These are phyloP conservation scores for Boechera divaricarpa DNA, from an alignment of 345 rosid species.

Conservation along the genomic window DNA sequence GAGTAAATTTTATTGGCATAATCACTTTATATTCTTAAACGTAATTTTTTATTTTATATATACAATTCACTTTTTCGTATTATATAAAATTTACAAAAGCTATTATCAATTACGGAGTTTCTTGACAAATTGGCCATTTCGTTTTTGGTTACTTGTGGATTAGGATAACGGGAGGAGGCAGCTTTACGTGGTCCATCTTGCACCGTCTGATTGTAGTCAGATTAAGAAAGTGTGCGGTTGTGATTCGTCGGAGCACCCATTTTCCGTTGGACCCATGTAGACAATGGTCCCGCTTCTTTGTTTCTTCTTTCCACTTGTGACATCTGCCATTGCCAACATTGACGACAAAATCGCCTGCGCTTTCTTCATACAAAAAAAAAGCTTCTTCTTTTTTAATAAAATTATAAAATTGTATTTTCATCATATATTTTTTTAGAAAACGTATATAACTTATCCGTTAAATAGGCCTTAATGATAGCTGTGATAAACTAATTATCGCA, in stretches of 20 bases:
- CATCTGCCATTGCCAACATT: slow-evolving; percentile 38
- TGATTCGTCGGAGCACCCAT: slow-evolving; percentile 30
- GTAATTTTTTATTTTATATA: no score
- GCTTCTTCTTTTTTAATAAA: no score
- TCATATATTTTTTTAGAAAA: background rate
- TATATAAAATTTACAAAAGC: no score
- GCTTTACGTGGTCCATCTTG: slow-evolving; percentile 39
- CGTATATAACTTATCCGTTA: no score
- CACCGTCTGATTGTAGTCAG: slow-evolving; percentile 30
- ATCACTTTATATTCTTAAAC: no score
- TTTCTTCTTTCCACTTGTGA: slow-evolving; percentile 48
- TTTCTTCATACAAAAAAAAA: slow-evolving; percentile 20
- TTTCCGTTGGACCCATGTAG: slow-evolving; percentile 23
- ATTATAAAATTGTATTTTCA: background rate
- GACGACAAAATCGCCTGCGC: slow-evolving; percentile 35
- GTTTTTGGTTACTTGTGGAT: slow-evolving; percentile 28
- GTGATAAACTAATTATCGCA: background rate
- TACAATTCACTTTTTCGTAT: no score
- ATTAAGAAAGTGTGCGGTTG: slow-evolving; percentile 17
- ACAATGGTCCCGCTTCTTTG: slow-evolving; percentile 40
- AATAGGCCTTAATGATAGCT: background rate
- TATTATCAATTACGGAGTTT: background rate
- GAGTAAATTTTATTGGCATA: no score
- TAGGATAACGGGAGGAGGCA: slow-evolving; percentile 37
- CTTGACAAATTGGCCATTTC: slow-evolving; percentile 30